Evolutionary conservation across 768 basidiomycete species (phyloP).

Genomic region (Mycena epipterygia): DNA sequence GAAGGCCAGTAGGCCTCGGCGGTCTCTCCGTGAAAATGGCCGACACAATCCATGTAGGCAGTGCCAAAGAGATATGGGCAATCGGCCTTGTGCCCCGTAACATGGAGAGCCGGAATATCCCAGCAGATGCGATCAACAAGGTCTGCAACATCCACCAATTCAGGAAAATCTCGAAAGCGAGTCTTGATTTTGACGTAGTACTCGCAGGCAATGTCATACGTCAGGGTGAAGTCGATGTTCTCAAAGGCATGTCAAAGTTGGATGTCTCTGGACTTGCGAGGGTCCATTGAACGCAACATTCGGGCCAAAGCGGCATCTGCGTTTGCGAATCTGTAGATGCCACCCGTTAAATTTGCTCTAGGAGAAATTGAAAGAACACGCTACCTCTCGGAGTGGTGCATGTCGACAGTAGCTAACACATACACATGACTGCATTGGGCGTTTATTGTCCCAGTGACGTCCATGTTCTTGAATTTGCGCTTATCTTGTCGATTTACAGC

Average conservation of each 20-base stretch:
- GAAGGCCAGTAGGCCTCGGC: conserved; percentile 1
- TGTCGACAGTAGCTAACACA: neutral
- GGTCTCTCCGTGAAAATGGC: neutral
- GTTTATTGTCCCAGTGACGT: neutral
- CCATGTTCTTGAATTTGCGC: neutral
- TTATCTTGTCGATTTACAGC: neutral
- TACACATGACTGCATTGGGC: conserved; percentile 4
- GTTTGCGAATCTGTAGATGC: neutral
- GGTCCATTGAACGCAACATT: neutral
- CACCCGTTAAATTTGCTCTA: neutral
- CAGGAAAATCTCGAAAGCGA: neutral
- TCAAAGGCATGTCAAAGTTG: neutral
- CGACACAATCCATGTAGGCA: neutral
- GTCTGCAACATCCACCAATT: neutral
- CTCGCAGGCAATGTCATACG: neutral
- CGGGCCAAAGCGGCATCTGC: neutral
- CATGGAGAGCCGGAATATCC: neutral
- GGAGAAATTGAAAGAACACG: no score
- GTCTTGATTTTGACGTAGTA: neutral
- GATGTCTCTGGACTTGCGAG: neutral
- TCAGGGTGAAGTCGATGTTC: neutral
- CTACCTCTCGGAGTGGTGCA: conserved; percentile 1
- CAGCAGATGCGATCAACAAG: neutral
- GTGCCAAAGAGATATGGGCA: neutral
- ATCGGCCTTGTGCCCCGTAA: neutral